Evolutionary conservation across 2,329 filamentous ascomycete species (phyloP).

Genomic region (Ceratocystis huliohia): DNA sequence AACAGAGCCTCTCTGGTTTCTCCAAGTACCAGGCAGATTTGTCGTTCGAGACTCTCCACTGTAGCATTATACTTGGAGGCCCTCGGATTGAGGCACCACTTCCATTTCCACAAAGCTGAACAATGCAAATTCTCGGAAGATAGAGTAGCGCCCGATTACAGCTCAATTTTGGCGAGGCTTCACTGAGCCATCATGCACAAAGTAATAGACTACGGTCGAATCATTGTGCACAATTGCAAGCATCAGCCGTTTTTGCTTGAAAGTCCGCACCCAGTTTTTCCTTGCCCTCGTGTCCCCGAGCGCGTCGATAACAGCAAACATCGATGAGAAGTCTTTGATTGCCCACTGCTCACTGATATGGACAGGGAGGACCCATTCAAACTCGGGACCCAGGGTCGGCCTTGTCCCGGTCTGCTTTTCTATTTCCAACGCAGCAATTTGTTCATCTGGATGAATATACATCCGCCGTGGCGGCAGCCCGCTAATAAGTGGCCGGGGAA

Average conservation of each 20-base stretch:
- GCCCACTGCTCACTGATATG: conserved; percentile 63
- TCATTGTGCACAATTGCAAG: conserved; percentile 65
- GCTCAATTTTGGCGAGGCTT: conserved; percentile 68
- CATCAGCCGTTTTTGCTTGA: conserved; percentile 53
- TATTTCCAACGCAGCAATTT: conserved; percentile 56
- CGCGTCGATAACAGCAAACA: conserved; percentile 51
- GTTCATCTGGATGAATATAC: conserved; percentile 73
- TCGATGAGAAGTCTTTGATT: conserved; percentile 48
- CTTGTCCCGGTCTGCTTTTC: conserved; percentile 38
- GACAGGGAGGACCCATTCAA: conserved; percentile 66
- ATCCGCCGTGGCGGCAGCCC: conserved; percentile 60
- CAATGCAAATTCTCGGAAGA: background rate
- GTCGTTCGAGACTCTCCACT: background rate
- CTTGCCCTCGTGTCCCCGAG: conserved; percentile 24
- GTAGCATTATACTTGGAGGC: background rate
- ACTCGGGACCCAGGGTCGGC: conserved; percentile 40
- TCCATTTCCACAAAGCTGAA: background rate
- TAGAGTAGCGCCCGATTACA: background rate
- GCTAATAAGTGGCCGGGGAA: conserved; percentile 48
- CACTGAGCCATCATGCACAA: conserved; percentile 75
- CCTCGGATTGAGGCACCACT: too few species aligned
- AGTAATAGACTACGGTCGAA: conserved; percentile 73
- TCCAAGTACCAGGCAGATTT: background rate
- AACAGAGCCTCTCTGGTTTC: conserved; percentile 2
- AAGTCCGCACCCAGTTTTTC: conserved; percentile 32